Base-by-base conservation (phyloP, 2,329 filamentous ascomycete genomes). In the Clonostachys byssicola region DNA sequence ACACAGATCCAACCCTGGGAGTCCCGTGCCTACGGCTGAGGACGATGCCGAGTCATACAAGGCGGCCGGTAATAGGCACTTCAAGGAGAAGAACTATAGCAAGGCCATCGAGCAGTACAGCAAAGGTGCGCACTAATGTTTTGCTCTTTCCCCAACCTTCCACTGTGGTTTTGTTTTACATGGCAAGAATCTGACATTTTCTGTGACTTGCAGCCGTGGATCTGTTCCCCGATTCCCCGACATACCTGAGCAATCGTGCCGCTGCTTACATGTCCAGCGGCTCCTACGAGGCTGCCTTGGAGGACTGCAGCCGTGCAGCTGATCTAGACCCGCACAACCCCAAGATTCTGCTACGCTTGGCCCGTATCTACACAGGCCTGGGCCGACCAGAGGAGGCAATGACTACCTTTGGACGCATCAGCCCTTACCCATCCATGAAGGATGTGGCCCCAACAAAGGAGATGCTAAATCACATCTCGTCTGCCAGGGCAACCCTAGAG, bases 21-120 rank as follows among this genome's bases (percentile, higher is more conserved):
- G 78, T 62, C 81, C 80, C 40, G 70, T 72, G 44, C 71, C 75
- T 41, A 75, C 70, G 35, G 65, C 74, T 20, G 67, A 71, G 40
- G 88, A 92, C 46, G 89, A 96, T 62, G 90, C 92, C 23, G 94
- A 99, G 71, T 78, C 83, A 12, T 96, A 86, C 80, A 99, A 99
- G 76, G 82, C 88, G 57, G 83, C 89, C 3, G 94, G 94, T 49
- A 99, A 99, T 73, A 94, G 94, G 61, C 92, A 89, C 62, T 99
- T 96, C 80, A 97, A 96, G 74, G 89, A 92, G 53, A 89, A 87
- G 64, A 89, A 96, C 61, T 99, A 92, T 66, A 72, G 77, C 51
- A 86, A 88, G 62, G 92, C 94, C 20, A 92, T 97, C 64, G 81
- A 88, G 56, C 90, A 96, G 67, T 99, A 97, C 67, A 89, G 88